Percentiles rank a stretch among this genome's conserved stretches.
Evolutionary conservation across 2,329 filamentous ascomycete genomes (phyloP).

Genomic region (Monilinia vaccinii-corymbosi): DNA sequence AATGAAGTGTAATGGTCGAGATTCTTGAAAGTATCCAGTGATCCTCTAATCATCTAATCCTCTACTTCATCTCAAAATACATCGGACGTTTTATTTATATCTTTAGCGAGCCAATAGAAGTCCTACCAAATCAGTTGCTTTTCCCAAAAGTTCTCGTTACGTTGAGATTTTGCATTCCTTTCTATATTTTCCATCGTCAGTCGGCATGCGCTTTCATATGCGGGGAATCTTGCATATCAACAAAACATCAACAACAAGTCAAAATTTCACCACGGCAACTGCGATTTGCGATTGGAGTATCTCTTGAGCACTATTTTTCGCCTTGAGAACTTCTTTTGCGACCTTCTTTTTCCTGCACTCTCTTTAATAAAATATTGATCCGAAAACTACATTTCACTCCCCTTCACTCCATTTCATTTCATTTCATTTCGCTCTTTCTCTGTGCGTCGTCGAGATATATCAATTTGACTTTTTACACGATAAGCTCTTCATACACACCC

Average conservation of each 20-base stretch:
- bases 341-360: background rate
- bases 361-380: background rate
- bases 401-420: background rate
- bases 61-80: background rate
- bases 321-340: background rate
- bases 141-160: background rate
- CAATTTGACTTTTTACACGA: background rate
- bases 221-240: constrained; percentile 7
- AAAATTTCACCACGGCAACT: background rate
- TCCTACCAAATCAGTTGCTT: background rate
- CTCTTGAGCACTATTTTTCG: background rate
- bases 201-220: background rate
- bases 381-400: background rate
- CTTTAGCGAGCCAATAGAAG: background rate
- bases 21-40: background rate
- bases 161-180: constrained; percentile 5
- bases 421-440: constrained; percentile 5
- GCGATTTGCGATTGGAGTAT: background rate
- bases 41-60: background rate
- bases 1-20: background rate
- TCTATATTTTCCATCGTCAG: background rate
- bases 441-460: background rate
- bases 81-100: background rate
- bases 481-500: background rate
- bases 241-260: constrained; percentile 8